Evolutionary conservation across 73 alveolate genomes (phyloP), one percentile per base, ranked within the genome.

Genomic region (Paramecium primaurelia): DNA sequence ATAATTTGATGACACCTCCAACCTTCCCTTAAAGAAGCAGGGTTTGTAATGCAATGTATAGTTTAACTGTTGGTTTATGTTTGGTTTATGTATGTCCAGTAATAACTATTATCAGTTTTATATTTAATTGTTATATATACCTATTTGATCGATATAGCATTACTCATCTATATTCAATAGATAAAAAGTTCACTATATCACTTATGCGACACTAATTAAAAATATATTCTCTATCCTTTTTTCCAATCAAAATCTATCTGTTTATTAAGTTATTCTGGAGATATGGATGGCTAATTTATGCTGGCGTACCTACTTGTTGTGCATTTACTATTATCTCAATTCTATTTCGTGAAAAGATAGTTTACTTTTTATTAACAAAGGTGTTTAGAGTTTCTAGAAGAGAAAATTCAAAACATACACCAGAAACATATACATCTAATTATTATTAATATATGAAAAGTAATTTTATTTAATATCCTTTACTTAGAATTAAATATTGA

Each of bases 11-110:
- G 73, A 80, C 91, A 3, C 91, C 91, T 14, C 91, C 91, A 14
- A 28, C 44, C 2, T 80, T 80, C 30, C 91, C 91, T 20, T 45
- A 42, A 80, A 80, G 91, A 47, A 42, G 91, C 2, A 80, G 91
- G 49, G 58, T 49, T 80, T 44, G 44, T 22, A 28, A 42, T 32
- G 58, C 58, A 25, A 25, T 80, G 44, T 80, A 32, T 30, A 80
- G 47, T 42, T 26, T 49, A 26, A 42, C 71, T 26, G 58, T 80
- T 42, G 71, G 64, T 0, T 47, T 49, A 42, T 32, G 64, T 25
- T 45, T 80, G 12, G 73, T 80, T 44, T 80, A 80, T 49, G 44
- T 80, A 4, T 80, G 91, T 49, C 91, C 91, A 1, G 38, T 80
- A 3, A 42, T 80, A 16, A 42, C 44, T 4, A 42, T 80, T 11